Base-by-base conservation (phyloP, 2,329 filamentous ascomycete genomes). In the Fusarium sp. region DNA sequence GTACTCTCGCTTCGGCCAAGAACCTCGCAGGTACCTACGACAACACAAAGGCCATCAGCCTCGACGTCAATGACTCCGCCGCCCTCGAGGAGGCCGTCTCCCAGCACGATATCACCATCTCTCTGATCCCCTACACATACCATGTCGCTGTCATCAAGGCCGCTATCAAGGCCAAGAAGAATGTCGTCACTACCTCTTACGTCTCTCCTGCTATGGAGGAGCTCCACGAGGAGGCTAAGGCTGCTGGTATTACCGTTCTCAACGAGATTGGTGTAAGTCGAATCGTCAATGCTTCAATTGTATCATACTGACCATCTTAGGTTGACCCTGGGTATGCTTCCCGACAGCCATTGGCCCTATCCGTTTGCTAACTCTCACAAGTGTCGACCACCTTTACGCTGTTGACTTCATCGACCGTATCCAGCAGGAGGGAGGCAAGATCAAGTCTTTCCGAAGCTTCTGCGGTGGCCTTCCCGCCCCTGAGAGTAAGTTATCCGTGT, bases 121-220 rank as follows among this genome's bases (percentile, higher is more conserved):
- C 84, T 76, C 80, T 98, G 80, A 97, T 98, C 74, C 95, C 95
- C 50, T 98, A 97, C 83, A 96, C 89, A 63, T 93, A 89, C 87
- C 94, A 97, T 80, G 92, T 91, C 45, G 85, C 87, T 56, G 94
- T 97, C 75, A 96, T 97, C 88, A 95, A 97, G 87, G 90, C 91
- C 35, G 95, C 94, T 68, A 97, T 98, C 82, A 88, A 90, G 75
- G 87, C 90, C 75, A 97, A 97, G 92, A 97, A 95, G 87, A 84
- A 98, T 83, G 94, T 98, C 64, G 94, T 98, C 76, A 97, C 95
- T 61, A 97, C 95, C 30, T 93, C 89, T 70, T 98, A 98, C 78
- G 92, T 97, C 71, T 96, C 92, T 6, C 93, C 93, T 5, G 92
- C 93, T 70, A 97, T 97, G 94, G 81, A 90, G 82, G 95, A 94